Base-by-base conservation (phyloP, 2,329 filamentous ascomycete genomes). In the Fusarium lateritium region DNA sequence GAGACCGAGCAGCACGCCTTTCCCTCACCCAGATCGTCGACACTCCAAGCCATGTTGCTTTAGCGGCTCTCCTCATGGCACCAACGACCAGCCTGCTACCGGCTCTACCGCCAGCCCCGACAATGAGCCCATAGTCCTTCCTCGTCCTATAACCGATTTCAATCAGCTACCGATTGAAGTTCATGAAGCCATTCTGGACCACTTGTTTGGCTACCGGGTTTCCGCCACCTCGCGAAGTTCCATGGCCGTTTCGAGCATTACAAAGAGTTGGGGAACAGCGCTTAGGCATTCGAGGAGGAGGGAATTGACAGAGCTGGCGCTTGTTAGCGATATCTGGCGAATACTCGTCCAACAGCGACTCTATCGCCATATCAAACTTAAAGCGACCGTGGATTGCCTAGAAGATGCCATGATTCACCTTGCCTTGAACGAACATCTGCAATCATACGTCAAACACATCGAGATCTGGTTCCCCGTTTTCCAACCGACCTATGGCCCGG, bases 401-500 rank as follows among this genome's bases (percentile, higher is more conserved):
- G 80, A 86, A 42, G 83, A 88, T 47, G 87, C 90, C 8, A 82
- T 86, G 66, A 67, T 80, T 34, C 93, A 91, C 82, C 91, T 94
- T 69, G 77, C 80, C 17, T 69, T 78, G 11, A 84, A 89, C 62
- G 81, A 84, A 28, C 87, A 92, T 72, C 84, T 94, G 7, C 84
- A 86, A 21, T 71, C 79, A 10, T 88, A 92, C 70, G 88, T 94
- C 62, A 89, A 89, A 69, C 91, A 94, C 73, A 86, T 93, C 62
- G 91, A 94, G 78, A 84, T 93, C 42, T 94, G 91, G 91, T 92
- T 94, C 65, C 91, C 92, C 5, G 91, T 93, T 40, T 94, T 91
- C 72, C 86, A 90, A 69, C 87, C 86, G 21, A 85, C 84, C 14
- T 82, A 83, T 59, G 79, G 82, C 11, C 79, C 83, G 7, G 73